Evolutionary conservation across 169 alveolate species (phyloP).

Genomic region (Eimeria necatrix): DNA sequence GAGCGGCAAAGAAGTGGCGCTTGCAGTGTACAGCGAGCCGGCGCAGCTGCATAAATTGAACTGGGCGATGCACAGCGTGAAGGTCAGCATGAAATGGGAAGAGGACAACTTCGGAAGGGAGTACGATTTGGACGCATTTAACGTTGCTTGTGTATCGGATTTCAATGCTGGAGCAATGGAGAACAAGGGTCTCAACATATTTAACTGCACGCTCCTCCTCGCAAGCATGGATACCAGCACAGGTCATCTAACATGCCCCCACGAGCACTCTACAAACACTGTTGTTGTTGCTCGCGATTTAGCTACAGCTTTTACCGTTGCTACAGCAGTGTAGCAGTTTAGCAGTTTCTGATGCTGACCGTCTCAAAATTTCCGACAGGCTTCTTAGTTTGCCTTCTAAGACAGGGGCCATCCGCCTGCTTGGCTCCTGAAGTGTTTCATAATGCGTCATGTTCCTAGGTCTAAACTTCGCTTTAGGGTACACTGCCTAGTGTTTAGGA

Average conservation of each 20-base stretch:
- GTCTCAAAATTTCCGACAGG: too few relatives aligned
- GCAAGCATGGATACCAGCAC: conserved; percentile 93
- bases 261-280: not conserved
- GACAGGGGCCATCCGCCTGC: too few relatives aligned
- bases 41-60: conserved; percentile 88
- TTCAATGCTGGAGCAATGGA: conserved; percentile 97
- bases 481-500: too few relatives aligned
- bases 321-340: too few relatives aligned
- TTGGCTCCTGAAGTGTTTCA: too few relatives aligned
- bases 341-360: too few relatives aligned
- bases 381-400: too few relatives aligned
- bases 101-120: conserved; percentile 94
- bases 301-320: too few relatives aligned
- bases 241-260: conserved; percentile 55
- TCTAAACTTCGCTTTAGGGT: too few relatives aligned
- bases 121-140: conserved; percentile 93
- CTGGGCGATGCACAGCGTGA: conserved; percentile 93
- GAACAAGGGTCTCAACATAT: conserved; percentile 95
- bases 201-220: conserved; percentile 92
- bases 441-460: too few relatives aligned
- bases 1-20: conserved; percentile 84
- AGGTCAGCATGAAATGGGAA: conserved; percentile 95
- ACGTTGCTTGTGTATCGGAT: conserved; percentile 93
- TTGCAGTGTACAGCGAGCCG: conserved; percentile 91
- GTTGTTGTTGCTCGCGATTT: not conserved